Evolutionary conservation across 2,329 filamentous ascomycete species (phyloP).

Genomic region (Cyphellophora attinorum): DNA sequence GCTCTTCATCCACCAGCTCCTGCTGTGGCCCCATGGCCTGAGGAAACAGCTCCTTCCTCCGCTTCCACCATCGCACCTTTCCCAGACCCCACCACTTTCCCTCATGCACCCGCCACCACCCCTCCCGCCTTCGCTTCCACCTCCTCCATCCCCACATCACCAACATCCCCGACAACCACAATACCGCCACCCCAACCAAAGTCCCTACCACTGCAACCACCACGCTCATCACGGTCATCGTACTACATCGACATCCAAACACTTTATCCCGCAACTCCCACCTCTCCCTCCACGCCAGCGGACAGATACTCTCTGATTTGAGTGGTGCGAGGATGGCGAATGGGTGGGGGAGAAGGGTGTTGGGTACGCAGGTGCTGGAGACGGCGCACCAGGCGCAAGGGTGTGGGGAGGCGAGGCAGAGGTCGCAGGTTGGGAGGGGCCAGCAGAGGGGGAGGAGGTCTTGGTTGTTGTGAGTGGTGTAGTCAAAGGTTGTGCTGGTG

Average conservation of each 20-base stretch:
- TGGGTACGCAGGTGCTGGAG: constrained; percentile 32
- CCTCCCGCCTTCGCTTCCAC: constrained; percentile 11
- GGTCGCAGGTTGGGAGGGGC: not conserved
- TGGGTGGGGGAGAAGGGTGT: constrained; percentile 18
- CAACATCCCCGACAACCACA: constrained; percentile 70
- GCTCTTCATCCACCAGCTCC: not conserved
- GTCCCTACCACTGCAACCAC: constrained; percentile 24
- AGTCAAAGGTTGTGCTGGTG: too few relatives aligned
- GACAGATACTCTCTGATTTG: constrained; percentile 26
- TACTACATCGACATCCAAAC: constrained; percentile 32
- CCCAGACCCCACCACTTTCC: not conserved
- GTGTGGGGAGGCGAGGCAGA: constrained; percentile 4
- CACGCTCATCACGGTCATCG: constrained; percentile 27
- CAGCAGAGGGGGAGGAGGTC: constrained; percentile 2
- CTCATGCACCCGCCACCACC: constrained; percentile 14
- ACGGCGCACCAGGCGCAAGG: constrained; percentile 18
- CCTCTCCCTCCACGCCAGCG: constrained; percentile 28
- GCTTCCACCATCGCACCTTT: too few relatives aligned
- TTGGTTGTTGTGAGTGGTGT: too few relatives aligned
- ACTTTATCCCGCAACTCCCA: constrained; percentile 31
- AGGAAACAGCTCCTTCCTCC: not conserved
- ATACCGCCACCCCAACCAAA: constrained; percentile 51
- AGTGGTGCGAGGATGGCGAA: constrained; percentile 30
- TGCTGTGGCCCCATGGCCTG: not conserved
- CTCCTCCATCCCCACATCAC: constrained; percentile 25